Evolutionary conservation across 768 basidiomycete genomes (phyloP).

Genomic region (Fibroporia radiculosa): DNA sequence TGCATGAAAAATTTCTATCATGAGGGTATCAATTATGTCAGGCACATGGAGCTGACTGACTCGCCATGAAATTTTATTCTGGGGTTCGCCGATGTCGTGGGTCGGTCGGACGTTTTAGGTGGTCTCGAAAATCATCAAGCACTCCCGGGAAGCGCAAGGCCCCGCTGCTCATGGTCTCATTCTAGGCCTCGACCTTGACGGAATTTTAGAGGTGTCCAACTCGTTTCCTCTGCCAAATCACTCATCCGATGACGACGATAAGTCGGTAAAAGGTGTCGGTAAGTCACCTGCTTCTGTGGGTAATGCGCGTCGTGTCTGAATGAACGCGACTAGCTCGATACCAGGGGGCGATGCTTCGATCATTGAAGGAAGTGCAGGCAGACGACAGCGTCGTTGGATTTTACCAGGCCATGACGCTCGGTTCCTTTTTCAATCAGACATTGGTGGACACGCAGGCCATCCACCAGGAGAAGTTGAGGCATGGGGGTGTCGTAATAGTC

Average conservation of each 20-base stretch:
- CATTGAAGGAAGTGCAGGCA: conserved; percentile 83
- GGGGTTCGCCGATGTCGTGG: conserved; percentile 2
- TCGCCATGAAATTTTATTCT: not conserved
- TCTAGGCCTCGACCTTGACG: conserved; percentile 88
- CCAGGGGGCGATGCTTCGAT: conserved; percentile 77
- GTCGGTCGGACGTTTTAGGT: conserved; percentile 45
- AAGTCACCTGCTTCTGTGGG: conserved; percentile 20
- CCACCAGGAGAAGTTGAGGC: conserved; percentile 78
- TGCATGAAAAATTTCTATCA: no score
- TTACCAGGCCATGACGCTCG: conserved; percentile 84
- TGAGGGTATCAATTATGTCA: no score
- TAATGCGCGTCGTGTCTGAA: not conserved
- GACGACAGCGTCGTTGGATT: conserved; percentile 92
- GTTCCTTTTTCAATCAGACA: conserved; percentile 78
- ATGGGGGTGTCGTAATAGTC: conserved; percentile 79
- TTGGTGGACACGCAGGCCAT: conserved; percentile 78
- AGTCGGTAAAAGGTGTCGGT: conserved; percentile 72
- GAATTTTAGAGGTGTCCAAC: conserved; percentile 84
- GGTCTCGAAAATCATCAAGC: conserved; percentile 90
- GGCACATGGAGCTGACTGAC: no score
- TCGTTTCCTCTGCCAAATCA: conserved; percentile 79
- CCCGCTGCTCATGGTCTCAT: conserved; percentile 78
- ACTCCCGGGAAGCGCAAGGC: conserved; percentile 70
- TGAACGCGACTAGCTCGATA: conserved; percentile 59
- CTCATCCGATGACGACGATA: conserved; percentile 71